Conservation (phyloP, 108 stramenopile species). For the Schizochytrium sp. region DNA sequence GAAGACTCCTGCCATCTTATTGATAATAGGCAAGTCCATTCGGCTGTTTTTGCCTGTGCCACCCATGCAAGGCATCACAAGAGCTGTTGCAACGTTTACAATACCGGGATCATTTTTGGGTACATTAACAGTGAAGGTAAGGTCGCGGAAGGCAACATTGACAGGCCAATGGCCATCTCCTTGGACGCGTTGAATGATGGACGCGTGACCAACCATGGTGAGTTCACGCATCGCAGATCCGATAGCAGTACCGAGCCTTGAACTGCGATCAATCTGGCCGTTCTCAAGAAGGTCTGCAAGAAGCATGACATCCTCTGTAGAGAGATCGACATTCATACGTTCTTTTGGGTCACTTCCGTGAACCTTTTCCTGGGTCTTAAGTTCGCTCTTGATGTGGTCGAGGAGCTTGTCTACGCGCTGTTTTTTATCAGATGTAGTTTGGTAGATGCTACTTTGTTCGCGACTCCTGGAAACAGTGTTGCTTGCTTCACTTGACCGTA, state of each 20-base stretch:
- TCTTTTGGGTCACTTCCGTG: neutral
- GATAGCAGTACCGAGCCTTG: conserved; percentile 1
- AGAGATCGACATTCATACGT: conserved; percentile 1
- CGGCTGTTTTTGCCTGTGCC: neutral
- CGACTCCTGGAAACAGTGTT: neutral
- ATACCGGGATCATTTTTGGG: neutral
- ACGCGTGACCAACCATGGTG: neutral
- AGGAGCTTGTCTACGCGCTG: neutral
- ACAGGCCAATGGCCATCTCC: conserved; percentile 51
- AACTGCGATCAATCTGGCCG: neutral
- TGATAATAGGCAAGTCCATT: conserved; percentile 1
- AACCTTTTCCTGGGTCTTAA: neutral
- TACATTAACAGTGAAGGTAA: conserved; percentile 15
- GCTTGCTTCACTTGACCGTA: neutral
- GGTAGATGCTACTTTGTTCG: neutral
- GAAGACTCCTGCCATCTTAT: neutral
- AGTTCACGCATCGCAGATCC: neutral
- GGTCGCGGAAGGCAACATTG: conserved; percentile 25
- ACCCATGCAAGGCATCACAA: neutral
- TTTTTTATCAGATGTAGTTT: neutral
- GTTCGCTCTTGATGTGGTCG: neutral
- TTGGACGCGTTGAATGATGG: neutral
- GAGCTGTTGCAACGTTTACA: neutral
- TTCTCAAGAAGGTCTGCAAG: neutral
- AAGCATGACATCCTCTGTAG: neutral